Evolutionary conservation across 192 early-diverging fungal species (phyloP).

Genomic region (Pilaira anomala): DNA sequence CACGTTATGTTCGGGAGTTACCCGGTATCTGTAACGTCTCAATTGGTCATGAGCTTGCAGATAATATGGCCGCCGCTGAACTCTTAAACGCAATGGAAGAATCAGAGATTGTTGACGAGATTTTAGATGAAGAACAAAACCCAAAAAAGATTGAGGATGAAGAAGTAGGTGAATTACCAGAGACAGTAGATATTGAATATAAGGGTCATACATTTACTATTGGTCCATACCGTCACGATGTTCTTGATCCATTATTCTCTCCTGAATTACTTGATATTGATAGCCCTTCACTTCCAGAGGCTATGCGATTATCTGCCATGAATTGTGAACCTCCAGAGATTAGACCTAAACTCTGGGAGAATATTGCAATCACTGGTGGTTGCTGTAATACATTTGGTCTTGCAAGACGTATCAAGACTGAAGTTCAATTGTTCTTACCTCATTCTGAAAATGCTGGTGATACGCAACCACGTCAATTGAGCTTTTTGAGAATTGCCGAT

Average conservation of each 20-base stretch:
- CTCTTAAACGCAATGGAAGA: background rate
- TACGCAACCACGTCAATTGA: constrained; percentile 79
- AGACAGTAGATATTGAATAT: constrained; percentile 51
- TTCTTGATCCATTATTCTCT: constrained; percentile 70
- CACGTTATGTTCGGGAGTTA: constrained; percentile 55
- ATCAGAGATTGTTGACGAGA: constrained; percentile 21
- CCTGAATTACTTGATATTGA: constrained; percentile 50
- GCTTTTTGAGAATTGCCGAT: constrained; percentile 80
- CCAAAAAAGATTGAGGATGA: constrained; percentile 30
- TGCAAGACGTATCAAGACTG: constrained; percentile 67
- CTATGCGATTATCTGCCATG: constrained; percentile 62
- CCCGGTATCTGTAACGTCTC: constrained; percentile 39
- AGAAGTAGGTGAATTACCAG: constrained; percentile 24
- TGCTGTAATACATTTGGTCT: constrained; percentile 50
- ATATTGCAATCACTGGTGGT: constrained; percentile 84
- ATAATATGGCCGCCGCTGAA: background rate
- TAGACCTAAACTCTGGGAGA: constrained; percentile 80
- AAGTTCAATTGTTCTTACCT: constrained; percentile 58
- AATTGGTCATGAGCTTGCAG: constrained; percentile 21
- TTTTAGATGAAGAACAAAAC: constrained; percentile 20
- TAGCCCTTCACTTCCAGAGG: constrained; percentile 51
- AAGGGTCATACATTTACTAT: constrained; percentile 59
- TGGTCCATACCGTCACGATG: constrained; percentile 57
- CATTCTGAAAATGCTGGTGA: constrained; percentile 83
- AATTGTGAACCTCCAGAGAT: constrained; percentile 66